Conservation (phyloP, 345 rosid species). For the Raphanus sativus region DNA sequence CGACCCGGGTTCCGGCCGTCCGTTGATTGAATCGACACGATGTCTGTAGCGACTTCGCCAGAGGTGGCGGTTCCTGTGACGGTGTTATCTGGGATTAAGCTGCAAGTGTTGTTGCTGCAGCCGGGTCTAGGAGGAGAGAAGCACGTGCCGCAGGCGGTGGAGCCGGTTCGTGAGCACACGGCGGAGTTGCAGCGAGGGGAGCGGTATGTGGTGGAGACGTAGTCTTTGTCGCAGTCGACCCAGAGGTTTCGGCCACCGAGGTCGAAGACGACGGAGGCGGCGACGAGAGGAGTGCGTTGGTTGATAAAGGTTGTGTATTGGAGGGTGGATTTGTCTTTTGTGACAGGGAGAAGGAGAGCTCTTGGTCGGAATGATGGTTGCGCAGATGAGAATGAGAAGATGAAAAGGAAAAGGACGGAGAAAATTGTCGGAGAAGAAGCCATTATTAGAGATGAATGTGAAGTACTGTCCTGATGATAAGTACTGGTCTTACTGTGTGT, state of each 20-base stretch:
- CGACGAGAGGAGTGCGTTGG: slow-evolving; percentile 62
- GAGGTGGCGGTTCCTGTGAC: slow-evolving; percentile 44
- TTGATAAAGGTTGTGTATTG: slow-evolving; percentile 55
- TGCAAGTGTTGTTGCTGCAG: slow-evolving; percentile 71
- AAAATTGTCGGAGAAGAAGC: slow-evolving; percentile 7
- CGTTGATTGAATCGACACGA: slow-evolving; percentile 58
- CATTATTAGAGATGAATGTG: slow-evolving; percentile 1
- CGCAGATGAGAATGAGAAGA: slow-evolving; percentile 29
- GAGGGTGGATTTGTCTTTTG: slow-evolving; percentile 57
- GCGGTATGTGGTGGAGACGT: slow-evolving; percentile 59
- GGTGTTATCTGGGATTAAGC: slow-evolving; percentile 47
- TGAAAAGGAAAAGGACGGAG: not conserved
- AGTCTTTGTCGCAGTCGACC: slow-evolving; percentile 62
- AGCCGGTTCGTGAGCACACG: slow-evolving; percentile 49
- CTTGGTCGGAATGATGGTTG: slow-evolving; percentile 46
- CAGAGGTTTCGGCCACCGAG: slow-evolving; percentile 49
- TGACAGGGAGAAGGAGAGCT: slow-evolving; percentile 58
- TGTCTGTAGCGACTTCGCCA: slow-evolving; percentile 59
- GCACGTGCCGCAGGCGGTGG: slow-evolving; percentile 53
- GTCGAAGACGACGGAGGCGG: slow-evolving; percentile 36
- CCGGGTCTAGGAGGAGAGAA: slow-evolving; percentile 56
- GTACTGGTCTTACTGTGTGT: not conserved
- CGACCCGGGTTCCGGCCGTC: slow-evolving; percentile 62
- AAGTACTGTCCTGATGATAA: not conserved
- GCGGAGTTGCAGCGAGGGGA: slow-evolving; percentile 60